Percentiles rank a stretch among this genome's conserved stretches.
phyloP scores from a whole-genome alignment of 441 rosid genomes.

The Adansonia grandidieri region DNA sequence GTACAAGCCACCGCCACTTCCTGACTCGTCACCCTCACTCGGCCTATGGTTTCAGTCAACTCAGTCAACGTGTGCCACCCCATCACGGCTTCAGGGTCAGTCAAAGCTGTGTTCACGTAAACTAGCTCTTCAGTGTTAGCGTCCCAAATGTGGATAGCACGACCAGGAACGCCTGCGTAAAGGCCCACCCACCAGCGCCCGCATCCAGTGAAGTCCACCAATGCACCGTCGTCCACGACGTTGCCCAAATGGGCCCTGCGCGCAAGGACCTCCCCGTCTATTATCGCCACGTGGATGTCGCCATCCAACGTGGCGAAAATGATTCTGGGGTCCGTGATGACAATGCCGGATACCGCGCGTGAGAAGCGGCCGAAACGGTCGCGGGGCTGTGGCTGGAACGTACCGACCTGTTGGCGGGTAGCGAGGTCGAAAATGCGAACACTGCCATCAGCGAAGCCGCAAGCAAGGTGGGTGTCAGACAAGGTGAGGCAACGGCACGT shows the following conservation, averaged over 20 bases:
- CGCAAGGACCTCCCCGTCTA: constrained; percentile 39
- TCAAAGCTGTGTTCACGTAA: constrained; percentile 60
- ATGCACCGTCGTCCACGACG: constrained; percentile 65
- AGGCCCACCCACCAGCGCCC: constrained; percentile 88
- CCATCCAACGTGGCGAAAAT: constrained; percentile 81
- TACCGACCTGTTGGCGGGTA: constrained; percentile 55
- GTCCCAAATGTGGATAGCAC: constrained; percentile 80
- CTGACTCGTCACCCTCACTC: constrained; percentile 55
- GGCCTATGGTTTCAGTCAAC: constrained; percentile 62
- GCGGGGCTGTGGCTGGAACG: constrained; percentile 57
- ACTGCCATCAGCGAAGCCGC: constrained; percentile 84
- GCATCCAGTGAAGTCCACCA: constrained; percentile 79
- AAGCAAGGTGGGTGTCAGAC: constrained; percentile 71
- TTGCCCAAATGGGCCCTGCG: constrained; percentile 64
- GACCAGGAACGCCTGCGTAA: constrained; percentile 76
- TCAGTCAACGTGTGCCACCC: constrained; percentile 84
- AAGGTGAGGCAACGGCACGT: constrained; percentile 76
- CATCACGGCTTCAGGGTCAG: constrained; percentile 67
- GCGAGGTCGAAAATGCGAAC: constrained; percentile 69
- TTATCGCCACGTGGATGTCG: constrained; percentile 64
- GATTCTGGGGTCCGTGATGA: constrained; percentile 45
- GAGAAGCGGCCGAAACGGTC: constrained; percentile 77
- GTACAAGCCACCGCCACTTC: constrained; percentile 82
- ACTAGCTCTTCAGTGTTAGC: constrained; percentile 48
- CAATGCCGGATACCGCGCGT: constrained; percentile 72